Conservation (phyloP, 2,329 filamentous ascomycete species). For the Falciphora oryzae region DNA sequence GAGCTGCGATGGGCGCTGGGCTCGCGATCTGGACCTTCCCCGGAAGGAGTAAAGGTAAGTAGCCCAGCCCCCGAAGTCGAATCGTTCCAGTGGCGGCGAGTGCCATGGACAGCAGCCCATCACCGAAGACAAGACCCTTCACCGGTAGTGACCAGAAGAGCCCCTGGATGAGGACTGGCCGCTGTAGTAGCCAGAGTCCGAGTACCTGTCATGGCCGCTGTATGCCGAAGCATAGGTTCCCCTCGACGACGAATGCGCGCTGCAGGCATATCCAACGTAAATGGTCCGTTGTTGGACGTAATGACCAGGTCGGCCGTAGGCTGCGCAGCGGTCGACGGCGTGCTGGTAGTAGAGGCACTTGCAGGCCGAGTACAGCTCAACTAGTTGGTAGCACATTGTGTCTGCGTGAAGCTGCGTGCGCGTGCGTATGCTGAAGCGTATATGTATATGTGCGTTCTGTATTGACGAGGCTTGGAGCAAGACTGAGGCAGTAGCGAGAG, state of each 20-base stretch:
- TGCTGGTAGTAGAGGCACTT: slow-evolving; percentile 85
- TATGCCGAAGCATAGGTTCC: slow-evolving; percentile 32
- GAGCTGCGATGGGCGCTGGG: slow-evolving; percentile 40
- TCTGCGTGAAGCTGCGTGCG: slow-evolving; percentile 10
- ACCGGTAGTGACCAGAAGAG: slow-evolving; percentile 37
- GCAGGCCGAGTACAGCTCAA: slow-evolving; percentile 83
- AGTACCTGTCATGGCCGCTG: slow-evolving; percentile 33
- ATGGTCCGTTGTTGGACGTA: slow-evolving; percentile 67
- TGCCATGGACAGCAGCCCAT: slow-evolving; percentile 37
- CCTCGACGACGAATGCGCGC: slow-evolving; percentile 37
- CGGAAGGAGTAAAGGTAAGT: slow-evolving; percentile 43
- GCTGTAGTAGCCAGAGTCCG: slow-evolving; percentile 51
- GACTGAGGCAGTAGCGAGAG: too few relatives aligned
- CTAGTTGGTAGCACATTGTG: slow-evolving; percentile 79
- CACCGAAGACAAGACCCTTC: slow-evolving; percentile 49
- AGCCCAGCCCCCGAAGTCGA: slow-evolving; percentile 41
- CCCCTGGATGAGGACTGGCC: slow-evolving; percentile 36
- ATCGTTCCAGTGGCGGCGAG: slow-evolving; percentile 34
- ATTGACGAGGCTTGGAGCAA: too few relatives aligned
- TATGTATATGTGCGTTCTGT: too few relatives aligned
- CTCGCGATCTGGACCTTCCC: slow-evolving; percentile 25
- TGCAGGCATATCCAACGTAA: slow-evolving; percentile 76
- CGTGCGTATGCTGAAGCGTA: too few relatives aligned
- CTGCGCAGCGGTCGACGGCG: slow-evolving; percentile 73
- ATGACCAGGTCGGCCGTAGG: slow-evolving; percentile 70